Percentiles rank a stretch among this genome's conserved stretches.
phyloP scores from a whole-genome alignment of 2,329 filamentous ascomycete species.

The Sclerotinia spermophila region DNA sequence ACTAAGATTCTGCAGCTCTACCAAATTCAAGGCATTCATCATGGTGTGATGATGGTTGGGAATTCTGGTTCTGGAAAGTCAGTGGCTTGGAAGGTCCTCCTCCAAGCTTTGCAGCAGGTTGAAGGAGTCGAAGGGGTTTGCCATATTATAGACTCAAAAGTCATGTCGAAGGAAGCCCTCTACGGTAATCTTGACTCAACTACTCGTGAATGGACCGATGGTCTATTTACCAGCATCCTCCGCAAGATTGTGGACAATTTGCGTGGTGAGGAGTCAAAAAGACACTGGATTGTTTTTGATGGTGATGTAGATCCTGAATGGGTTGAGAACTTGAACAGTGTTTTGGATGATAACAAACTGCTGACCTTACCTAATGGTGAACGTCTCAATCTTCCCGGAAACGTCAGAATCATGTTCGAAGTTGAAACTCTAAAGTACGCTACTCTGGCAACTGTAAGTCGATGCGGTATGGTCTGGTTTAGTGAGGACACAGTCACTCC shows the following conservation, averaged over 20 bases:
- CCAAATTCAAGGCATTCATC: slow-evolving; percentile 96
- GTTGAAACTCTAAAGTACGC: slow-evolving; percentile 97
- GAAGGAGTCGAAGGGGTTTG: slow-evolving; percentile 91
- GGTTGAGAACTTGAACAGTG: slow-evolving; percentile 99
- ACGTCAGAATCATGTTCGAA: slow-evolving; percentile 99
- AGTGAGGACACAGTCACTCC: slow-evolving; percentile 95
- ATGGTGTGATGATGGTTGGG: slow-evolving; percentile 99
- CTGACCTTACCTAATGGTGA: slow-evolving; percentile 96
- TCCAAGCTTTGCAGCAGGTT: slow-evolving; percentile 86
- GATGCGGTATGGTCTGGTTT: slow-evolving; percentile 99
- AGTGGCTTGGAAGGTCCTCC: slow-evolving; percentile 84
- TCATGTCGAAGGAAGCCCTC: slow-evolving; percentile 98
- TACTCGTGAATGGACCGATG: slow-evolving; percentile 97
- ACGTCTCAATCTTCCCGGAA: slow-evolving; percentile 86
- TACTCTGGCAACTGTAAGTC: slow-evolving; percentile 96
- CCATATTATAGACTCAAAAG: slow-evolving; percentile 98
- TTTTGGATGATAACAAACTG: slow-evolving; percentile 97
- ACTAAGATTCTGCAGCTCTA: slow-evolving; percentile 95
- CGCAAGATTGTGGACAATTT: slow-evolving; percentile 99
- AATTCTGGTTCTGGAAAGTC: slow-evolving; percentile 98
- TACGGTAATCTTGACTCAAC: slow-evolving; percentile 96
- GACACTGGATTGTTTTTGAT: slow-evolving; percentile 99
- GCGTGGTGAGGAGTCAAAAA: slow-evolving; percentile 91
- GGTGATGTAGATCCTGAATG: slow-evolving; percentile 98
- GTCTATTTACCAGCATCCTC: slow-evolving; percentile 94